Evolutionary conservation across 768 basidiomycete species (phyloP).

Genomic region (Phlebiopsis gigantea): DNA sequence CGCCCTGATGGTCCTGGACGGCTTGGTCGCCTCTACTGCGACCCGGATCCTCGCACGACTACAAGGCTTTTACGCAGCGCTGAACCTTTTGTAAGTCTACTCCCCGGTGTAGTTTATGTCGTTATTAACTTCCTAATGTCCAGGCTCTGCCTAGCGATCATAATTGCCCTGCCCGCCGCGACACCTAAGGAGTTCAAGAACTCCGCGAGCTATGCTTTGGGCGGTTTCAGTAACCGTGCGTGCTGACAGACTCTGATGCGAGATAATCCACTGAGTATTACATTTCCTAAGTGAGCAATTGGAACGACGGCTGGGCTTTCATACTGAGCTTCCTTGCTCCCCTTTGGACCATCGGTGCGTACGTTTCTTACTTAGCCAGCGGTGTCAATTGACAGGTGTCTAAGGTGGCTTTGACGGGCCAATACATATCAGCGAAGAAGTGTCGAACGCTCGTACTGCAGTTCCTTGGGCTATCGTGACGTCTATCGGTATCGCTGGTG

Average conservation of each 20-base stretch:
- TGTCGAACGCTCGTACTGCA: constrained; percentile 60
- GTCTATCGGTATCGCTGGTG: constrained; percentile 48
- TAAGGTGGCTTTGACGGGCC: constrained; percentile 44
- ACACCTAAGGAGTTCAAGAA: constrained; percentile 36
- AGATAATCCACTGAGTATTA: not conserved
- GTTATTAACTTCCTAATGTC: not conserved
- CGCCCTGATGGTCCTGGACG: constrained; percentile 29
- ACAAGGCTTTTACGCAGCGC: constrained; percentile 30
- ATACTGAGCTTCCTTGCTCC: constrained; percentile 38
- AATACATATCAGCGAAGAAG: constrained; percentile 70
- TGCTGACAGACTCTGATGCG: not conserved
- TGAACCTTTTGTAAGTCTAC: constrained; percentile 32
- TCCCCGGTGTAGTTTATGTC: too few species aligned
- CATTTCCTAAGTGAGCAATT: constrained; percentile 29
- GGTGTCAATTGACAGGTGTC: not conserved
- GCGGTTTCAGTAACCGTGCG: constrained; percentile 34
- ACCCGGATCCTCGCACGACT: constrained; percentile 29
- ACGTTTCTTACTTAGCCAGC: not conserved
- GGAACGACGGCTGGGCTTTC: constrained; percentile 39
- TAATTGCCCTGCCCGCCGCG: constrained; percentile 46
- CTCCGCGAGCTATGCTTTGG: constrained; percentile 35
- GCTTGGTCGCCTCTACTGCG: constrained; percentile 28
- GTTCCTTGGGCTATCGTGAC: constrained; percentile 67
- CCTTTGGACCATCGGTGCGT: constrained; percentile 40
- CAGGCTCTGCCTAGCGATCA: constrained; percentile 58